Evolutionary conservation across 2,329 filamentous ascomycete genomes (phyloP).

Genomic region (Ophiostoma piceae): DNA sequence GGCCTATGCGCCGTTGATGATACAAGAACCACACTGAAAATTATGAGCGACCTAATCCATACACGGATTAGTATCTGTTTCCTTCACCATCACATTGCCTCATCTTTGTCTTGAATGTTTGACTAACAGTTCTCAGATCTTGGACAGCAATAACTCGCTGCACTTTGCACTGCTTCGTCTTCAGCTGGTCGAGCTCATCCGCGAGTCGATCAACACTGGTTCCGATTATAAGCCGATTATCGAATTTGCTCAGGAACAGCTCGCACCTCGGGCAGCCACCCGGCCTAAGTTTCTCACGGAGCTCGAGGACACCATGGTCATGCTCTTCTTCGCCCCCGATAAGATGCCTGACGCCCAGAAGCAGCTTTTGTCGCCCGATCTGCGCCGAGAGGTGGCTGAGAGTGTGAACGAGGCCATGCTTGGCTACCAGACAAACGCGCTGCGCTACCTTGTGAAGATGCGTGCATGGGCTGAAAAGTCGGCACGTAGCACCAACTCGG

Average conservation of each 20-base stretch:
- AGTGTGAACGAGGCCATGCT: constrained; percentile 87
- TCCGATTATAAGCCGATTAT: constrained; percentile 75
- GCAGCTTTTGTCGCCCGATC: constrained; percentile 68
- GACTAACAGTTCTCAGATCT: constrained; percentile 57
- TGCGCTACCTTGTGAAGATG: constrained; percentile 68
- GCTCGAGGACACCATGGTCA: constrained; percentile 85
- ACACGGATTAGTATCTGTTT: constrained; percentile 1
- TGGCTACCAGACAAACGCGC: constrained; percentile 65
- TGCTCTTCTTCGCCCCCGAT: constrained; percentile 82
- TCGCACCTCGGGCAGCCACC: constrained; percentile 79
- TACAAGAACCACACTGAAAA: constrained; percentile 59
- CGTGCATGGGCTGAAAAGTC: constrained; percentile 77
- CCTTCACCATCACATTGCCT: not conserved
- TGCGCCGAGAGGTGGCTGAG: constrained; percentile 78
- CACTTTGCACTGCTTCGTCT: constrained; percentile 87
- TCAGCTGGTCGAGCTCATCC: constrained; percentile 90
- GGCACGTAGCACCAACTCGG: constrained; percentile 42
- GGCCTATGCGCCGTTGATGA: constrained; percentile 84
- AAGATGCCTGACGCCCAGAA: constrained; percentile 70
- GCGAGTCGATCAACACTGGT: constrained; percentile 62
- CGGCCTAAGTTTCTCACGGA: constrained; percentile 78
- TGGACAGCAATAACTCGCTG: constrained; percentile 75
- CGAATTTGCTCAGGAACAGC: constrained; percentile 78
- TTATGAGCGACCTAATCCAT: constrained; percentile 56
- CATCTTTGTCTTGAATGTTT: constrained; percentile 16